Base-by-base conservation (phyloP, 129 eudicot species). In the Arctium minus region DNA sequence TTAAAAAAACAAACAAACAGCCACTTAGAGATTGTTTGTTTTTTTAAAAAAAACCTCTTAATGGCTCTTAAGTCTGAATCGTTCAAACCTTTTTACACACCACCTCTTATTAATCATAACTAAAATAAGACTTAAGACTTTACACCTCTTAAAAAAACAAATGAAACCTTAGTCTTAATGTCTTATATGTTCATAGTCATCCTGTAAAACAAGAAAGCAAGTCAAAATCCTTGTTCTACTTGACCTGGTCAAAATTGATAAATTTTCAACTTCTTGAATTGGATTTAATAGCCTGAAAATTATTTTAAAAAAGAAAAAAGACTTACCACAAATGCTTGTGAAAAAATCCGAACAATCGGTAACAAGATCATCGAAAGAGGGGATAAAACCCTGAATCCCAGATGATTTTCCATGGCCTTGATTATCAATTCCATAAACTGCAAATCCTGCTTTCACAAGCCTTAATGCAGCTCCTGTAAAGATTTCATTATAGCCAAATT, bases 351-450 rank as follows among this genome's bases (percentile, higher is more conserved):
- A 87, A 74, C 91, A 86, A 83, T 94, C 98, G n/a, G 80, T 70
- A 62, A 94, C 98, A 68, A 92, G 91, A 73, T 87, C 89, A 48
- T 92, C 98, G 78, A 94, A 94, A 83, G 83, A 73, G 18, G 90
- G 87, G 69, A 94, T 74, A 42, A 72, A 92, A 38, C 97, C 97
- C 78, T 70, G 76, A 76, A 94, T 86, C 32, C 98, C 98, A 42
- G 92, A 77, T 82, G 98, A 94, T 84, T 90, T 94, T 67, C 98
- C 98, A 87, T 94, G 98, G 48, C 98, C 98, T 84, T 84, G 88
- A 31, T 88, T 88, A 85, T 94, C 98, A 36, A 94, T 90, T 15
- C 98, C 97, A 83, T 92, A 82, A 64, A 92, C 97, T 56, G 85
- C 98, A 86, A 79, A 94, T 18, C 98, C 98, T 8, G 94, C 93